Conservation (phyloP, 2,329 filamentous ascomycete species). For the Pestalotiopsis sp. region DNA sequence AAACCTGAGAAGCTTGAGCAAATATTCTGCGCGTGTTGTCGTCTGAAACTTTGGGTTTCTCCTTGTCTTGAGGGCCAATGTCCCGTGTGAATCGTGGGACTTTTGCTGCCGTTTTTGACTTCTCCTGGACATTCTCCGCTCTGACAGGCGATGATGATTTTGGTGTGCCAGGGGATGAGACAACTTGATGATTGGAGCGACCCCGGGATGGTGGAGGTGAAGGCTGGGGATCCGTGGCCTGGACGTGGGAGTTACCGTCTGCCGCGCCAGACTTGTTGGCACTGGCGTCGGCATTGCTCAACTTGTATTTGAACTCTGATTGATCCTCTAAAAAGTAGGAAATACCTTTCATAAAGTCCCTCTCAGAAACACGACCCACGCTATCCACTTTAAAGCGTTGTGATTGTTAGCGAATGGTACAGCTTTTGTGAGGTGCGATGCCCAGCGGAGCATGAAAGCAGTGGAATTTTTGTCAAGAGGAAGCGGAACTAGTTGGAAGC, state of each 20-base stretch:
- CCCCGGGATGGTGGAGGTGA: constrained; percentile 16
- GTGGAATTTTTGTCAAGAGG: background rate
- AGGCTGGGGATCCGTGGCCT: constrained; percentile 19
- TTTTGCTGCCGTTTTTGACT: background rate
- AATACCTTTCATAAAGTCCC: constrained; percentile 25
- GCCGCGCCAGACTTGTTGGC: constrained; percentile 4
- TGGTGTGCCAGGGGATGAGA: background rate
- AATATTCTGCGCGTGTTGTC: constrained; percentile 22
- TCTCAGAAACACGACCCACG: constrained; percentile 23
- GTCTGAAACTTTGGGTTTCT: constrained; percentile 13
- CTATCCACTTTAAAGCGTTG: constrained; percentile 18
- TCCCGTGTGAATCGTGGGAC: background rate
- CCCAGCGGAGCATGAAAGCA: background rate
- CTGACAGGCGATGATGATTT: background rate
- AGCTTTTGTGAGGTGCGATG: background rate
- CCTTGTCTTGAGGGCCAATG: constrained; percentile 7
- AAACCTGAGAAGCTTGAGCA: constrained; percentile 22
- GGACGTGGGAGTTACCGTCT: constrained; percentile 12
- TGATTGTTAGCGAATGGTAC: constrained; percentile 9
- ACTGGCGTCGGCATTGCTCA: constrained; percentile 20
- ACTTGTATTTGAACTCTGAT: constrained; percentile 24
- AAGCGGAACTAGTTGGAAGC: background rate
- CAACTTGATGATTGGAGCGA: background rate
- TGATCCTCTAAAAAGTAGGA: constrained; percentile 26
- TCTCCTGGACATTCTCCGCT: background rate